These are phyloP conservation scores for Eleusine indica DNA, from an alignment of 176 grass and related monocot species.

Conservation along the genomic window DNA sequence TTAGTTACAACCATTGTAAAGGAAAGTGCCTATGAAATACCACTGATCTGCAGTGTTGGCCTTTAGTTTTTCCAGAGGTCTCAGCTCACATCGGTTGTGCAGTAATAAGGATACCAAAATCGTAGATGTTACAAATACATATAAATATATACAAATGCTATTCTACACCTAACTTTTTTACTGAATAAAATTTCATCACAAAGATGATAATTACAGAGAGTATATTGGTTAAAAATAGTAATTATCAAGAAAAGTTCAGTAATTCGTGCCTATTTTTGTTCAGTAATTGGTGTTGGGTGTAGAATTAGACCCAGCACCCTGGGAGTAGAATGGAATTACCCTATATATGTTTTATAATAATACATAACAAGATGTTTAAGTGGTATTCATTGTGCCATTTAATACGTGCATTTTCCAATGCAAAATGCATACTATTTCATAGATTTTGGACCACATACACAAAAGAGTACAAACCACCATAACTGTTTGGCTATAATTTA, in stretches of 20 bases:
- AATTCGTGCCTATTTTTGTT: no score
- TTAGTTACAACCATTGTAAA: neutral
- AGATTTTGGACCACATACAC: neutral
- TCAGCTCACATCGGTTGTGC: neutral
- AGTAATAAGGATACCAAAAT: neutral
- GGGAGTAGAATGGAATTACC: no score
- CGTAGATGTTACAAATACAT: neutral
- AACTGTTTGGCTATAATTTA: neutral
- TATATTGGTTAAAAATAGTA: no score
- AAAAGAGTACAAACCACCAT: neutral
- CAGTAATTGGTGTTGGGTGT: no score
- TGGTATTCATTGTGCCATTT: neutral
- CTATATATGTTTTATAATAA: neutral
- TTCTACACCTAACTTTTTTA: no score
- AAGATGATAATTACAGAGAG: no score
- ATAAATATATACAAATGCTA: no score
- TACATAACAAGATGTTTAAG: neutral
- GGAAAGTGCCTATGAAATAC: neutral
- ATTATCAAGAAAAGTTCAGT: no score
- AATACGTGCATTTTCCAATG: neutral
- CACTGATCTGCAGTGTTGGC: neutral
- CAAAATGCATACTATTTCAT: neutral
- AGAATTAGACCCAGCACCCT: no score
- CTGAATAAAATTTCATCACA: no score
- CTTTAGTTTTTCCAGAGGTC: neutral